These are phyloP conservation scores for Myrica gale DNA, from an alignment of 306 rosid genomes.

Conservation along the genomic window DNA sequence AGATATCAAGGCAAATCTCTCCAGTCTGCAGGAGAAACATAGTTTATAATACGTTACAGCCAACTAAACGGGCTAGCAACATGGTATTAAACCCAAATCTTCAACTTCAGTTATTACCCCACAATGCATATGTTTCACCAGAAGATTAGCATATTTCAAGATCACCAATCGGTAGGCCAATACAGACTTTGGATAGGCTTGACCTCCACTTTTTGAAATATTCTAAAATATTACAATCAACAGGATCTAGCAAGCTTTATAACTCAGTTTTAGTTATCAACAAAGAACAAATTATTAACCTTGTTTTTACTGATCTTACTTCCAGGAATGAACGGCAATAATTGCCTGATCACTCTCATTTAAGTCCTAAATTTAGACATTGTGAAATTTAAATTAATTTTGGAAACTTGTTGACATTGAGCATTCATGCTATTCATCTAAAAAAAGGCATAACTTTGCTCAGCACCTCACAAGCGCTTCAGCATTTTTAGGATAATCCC, in stretches of 20 bases:
- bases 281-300: neutral
- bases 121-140: neutral
- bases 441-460: neutral
- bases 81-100: neutral
- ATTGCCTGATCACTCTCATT: neutral
- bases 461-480: slow-evolving; percentile 4
- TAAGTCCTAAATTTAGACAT: neutral
- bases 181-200: neutral
- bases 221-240: neutral
- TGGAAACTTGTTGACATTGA: neutral
- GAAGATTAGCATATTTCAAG: neutral
- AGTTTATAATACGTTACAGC: slow-evolving; percentile 2
- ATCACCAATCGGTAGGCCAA: neutral
- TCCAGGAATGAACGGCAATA: neutral
- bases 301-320: neutral
- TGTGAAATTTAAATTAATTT: neutral
- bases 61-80: slow-evolving; percentile 18
- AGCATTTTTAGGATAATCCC: neutral
- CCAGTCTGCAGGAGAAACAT: slow-evolving; percentile 61
- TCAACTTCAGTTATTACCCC: neutral
- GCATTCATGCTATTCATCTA: neutral
- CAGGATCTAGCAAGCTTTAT: neutral
- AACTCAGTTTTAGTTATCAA: neutral
- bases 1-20: slow-evolving; percentile 94
- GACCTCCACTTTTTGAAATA: neutral